These are phyloP conservation scores for Astragalus membranaceus DNA, from an alignment of 306 rosid species.

Conservation along the genomic window DNA sequence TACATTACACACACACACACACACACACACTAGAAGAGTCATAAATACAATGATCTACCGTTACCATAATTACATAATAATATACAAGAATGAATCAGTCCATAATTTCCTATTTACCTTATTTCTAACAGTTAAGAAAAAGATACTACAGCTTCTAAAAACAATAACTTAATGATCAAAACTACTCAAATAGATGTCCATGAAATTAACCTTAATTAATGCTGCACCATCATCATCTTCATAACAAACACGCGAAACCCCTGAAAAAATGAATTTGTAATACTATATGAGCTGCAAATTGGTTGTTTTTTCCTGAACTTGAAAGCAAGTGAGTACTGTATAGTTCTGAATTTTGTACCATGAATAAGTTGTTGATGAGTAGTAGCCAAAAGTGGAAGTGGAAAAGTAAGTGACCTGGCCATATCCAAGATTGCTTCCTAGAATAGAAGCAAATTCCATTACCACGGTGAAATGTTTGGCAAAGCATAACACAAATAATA, in stretches of 20 bases:
- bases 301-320: slow-evolving; percentile 20
- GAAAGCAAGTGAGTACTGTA: slow-evolving; percentile 13
- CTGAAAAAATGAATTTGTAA: slow-evolving; percentile 40
- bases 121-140: background rate
- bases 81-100: background rate
- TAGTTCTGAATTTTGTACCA: slow-evolving; percentile 41
- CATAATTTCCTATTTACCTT: background rate
- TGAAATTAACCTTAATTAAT: slow-evolving; percentile 52
- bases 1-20: too few species aligned
- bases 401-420: slow-evolving; percentile 76
- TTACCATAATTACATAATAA: background rate
- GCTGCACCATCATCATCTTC: slow-evolving; percentile 37
- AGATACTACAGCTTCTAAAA: background rate
- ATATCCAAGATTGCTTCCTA: slow-evolving; percentile 65
- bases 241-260: slow-evolving; percentile 36
- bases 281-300: slow-evolving; percentile 17
- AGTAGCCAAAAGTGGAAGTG: slow-evolving; percentile 82
- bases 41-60: background rate
- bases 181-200: slow-evolving; percentile 10
- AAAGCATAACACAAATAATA: slow-evolving; percentile 5
- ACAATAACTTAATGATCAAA: slow-evolving; percentile 5
- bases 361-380: slow-evolving; percentile 78
- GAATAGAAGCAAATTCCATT: slow-evolving; percentile 24
- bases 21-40: background rate
- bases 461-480: background rate